These are phyloP conservation scores for Zymoseptoria crescenta DNA, from an alignment of 2,329 filamentous ascomycete genomes.

Conservation along the genomic window DNA sequence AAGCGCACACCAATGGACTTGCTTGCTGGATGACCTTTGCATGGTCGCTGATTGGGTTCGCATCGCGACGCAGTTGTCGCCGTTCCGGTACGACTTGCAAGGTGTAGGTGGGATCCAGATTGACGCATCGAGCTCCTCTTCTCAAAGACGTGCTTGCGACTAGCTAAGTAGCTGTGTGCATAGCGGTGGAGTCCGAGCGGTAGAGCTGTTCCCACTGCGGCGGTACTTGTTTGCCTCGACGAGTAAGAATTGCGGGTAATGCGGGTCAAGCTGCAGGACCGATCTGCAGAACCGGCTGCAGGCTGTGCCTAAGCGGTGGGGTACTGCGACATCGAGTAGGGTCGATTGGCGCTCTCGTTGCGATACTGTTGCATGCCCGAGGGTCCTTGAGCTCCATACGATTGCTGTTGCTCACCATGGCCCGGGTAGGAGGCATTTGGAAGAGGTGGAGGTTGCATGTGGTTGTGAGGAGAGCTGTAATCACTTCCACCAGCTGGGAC, in stretches of 20 bases:
- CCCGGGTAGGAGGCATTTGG: conserved; percentile 13
- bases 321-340: conserved; percentile 21
- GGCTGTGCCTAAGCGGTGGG: conserved; percentile 13
- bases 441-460: conserved; percentile 22
- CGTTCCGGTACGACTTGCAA: no score
- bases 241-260: neutral
- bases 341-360: conserved; percentile 16
- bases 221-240: neutral
- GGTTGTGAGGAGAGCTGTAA: conserved; percentile 19
- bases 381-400: conserved; percentile 15
- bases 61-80: no score
- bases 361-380: conserved; percentile 18
- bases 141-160: no score
- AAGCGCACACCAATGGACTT: no score
- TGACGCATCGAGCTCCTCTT: no score
- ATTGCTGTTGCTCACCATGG: conserved; percentile 16
- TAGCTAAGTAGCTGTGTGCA: neutral
- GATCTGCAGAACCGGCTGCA: neutral
- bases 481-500: conserved; percentile 12
- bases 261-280: neutral
- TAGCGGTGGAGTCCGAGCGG: neutral
- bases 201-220: neutral
- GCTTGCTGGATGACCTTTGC: no score
- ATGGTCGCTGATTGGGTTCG: no score
- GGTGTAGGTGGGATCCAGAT: no score